Evolutionary conservation across 1,284 basidiomycete species (phyloP).

Genomic region (Cystobasidium slooffiae): DNA sequence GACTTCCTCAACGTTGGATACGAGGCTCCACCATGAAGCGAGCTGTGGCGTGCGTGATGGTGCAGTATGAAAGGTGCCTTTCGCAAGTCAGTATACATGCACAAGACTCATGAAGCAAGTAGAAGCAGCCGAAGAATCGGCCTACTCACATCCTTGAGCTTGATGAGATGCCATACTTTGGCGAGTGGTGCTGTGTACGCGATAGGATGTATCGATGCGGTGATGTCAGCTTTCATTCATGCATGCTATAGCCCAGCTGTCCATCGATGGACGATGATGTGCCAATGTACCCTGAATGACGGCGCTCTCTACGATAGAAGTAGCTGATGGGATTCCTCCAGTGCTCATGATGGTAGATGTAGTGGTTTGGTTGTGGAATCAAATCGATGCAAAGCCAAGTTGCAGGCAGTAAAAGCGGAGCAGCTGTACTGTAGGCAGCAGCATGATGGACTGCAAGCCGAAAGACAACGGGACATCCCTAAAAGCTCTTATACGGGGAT

Average conservation of each 20-base stretch:
- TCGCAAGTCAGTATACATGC: not conserved
- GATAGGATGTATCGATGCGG: not conserved
- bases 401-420: not conserved
- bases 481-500: no score
- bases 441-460: no score
- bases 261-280: no score
- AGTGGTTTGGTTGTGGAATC: not conserved
- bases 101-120: no score
- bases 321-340: constrained; percentile 49
- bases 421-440: not conserved
- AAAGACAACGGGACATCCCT: no score
- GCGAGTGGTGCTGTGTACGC: constrained; percentile 38
- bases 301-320: constrained; percentile 52
- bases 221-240: not conserved
- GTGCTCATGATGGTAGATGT: constrained; percentile 43
- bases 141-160: constrained; percentile 52
- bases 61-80: not conserved
- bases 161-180: constrained; percentile 54
- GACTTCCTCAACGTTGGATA: constrained; percentile 34
- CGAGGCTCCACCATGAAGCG: constrained; percentile 42
- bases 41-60: constrained; percentile 23
- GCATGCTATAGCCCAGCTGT: not conserved
- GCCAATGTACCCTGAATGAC: constrained; percentile 49
- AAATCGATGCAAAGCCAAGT: not conserved
- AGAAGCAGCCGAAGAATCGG: constrained; percentile 39